Conservation (phyloP, 495 filamentous ascomycete genomes). For the Aspergillus affinis region DNA sequence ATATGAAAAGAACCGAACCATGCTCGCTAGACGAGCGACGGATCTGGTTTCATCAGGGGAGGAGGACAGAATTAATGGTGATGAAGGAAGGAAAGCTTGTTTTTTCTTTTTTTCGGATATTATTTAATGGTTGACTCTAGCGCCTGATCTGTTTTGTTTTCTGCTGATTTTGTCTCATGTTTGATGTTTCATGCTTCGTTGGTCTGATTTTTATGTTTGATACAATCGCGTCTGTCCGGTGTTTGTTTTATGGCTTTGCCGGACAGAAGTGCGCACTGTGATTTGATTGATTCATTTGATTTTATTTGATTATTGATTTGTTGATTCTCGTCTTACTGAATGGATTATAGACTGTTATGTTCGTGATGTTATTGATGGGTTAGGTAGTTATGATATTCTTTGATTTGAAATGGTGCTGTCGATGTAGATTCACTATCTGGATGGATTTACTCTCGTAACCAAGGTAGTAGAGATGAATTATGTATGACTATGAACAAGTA, state of each 20-base stretch:
- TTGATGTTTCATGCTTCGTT: constrained; percentile 35
- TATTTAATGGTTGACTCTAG: constrained; percentile 1
- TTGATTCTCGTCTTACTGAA: constrained; percentile 4
- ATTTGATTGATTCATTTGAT: neutral
- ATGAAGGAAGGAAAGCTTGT: neutral
- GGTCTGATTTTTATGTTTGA: constrained; percentile 46
- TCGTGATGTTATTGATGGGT: neutral
- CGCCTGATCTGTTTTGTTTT: neutral
- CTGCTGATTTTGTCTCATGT: constrained; percentile 14
- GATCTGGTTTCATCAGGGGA: constrained; percentile 4
- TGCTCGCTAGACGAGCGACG: constrained; percentile 23
- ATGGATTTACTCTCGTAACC: too few relatives aligned
- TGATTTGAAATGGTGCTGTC: too few relatives aligned
- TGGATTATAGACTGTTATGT: neutral
- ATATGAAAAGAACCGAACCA: constrained; percentile 18
- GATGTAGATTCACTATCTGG: too few relatives aligned
- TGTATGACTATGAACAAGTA: too few relatives aligned
- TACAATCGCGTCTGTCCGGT: constrained; percentile 53
- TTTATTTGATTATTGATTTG: constrained; percentile 28
- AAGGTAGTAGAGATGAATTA: too few relatives aligned
- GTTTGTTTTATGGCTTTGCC: constrained; percentile 27
- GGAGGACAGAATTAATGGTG: constrained; percentile 8
- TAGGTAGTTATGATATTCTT: too few relatives aligned
- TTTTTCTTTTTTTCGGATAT: constrained; percentile 2
- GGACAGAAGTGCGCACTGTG: constrained; percentile 51